Evolutionary conservation across 805 yeast species (phyloP).

Genomic region (Ascoidea rubescens): DNA sequence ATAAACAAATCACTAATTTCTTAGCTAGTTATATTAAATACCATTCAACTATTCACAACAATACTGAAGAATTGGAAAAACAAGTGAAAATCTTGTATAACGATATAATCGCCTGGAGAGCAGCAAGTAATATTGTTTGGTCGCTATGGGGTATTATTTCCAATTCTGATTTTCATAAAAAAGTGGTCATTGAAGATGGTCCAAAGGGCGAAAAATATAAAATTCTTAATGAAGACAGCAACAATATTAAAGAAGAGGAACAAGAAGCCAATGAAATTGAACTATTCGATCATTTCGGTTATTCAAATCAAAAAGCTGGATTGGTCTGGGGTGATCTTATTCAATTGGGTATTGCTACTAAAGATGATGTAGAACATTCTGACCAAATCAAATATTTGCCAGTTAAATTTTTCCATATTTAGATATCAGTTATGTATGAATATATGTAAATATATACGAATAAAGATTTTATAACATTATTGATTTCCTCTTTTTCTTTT

Average conservation of each 20-base stretch:
- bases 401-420: not conserved
- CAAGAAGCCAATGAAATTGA: slow-evolving; percentile 32
- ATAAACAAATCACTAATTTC: slow-evolving; percentile 55
- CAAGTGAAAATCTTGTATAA: slow-evolving; percentile 41
- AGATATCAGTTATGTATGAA: too few species aligned
- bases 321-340: slow-evolving; percentile 65
- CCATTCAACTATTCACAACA: slow-evolving; percentile 4
- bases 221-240: slow-evolving; percentile 18
- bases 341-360: slow-evolving; percentile 37
- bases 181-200: slow-evolving; percentile 30
- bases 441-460: not conserved
- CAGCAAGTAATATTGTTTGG: slow-evolving; percentile 73
- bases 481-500: slow-evolving; percentile 12
- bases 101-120: slow-evolving; percentile 66
- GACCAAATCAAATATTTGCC: not conserved
- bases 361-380: slow-evolving; percentile 13
- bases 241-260: slow-evolving; percentile 17
- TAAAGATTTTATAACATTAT: not conserved
- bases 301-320: slow-evolving; percentile 61
- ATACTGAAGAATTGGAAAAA: slow-evolving; percentile 22
- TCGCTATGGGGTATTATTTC: slow-evolving; percentile 86
- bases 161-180: slow-evolving; percentile 28
- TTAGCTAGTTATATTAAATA: slow-evolving; percentile 49
- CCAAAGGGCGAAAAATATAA: slow-evolving; percentile 39
- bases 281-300: slow-evolving; percentile 65